Percentiles rank a stretch among this genome's conserved stretches.
phyloP scores from a whole-genome alignment of 768 basidiomycete genomes.

The Serendipita sp. region DNA sequence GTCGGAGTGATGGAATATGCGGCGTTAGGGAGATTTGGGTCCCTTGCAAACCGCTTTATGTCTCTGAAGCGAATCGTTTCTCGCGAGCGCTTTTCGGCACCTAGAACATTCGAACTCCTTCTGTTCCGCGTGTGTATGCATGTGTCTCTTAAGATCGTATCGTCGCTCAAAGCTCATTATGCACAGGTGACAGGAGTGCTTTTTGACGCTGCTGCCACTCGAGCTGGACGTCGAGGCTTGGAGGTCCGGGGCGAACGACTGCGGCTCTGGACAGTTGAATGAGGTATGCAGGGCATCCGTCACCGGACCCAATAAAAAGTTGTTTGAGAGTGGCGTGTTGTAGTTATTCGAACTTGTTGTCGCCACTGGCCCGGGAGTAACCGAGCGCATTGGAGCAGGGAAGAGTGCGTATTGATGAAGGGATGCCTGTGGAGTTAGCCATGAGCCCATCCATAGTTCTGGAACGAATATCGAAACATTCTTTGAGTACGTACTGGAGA shows the following conservation, averaged over 20 bases:
- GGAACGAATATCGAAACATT: no score
- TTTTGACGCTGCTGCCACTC: background rate
- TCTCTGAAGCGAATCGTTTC: background rate
- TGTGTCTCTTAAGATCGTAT: constrained; percentile 1
- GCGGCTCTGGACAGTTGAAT: no score
- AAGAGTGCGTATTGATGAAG: background rate
- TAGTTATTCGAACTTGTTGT: background rate
- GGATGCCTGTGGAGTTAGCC: background rate
- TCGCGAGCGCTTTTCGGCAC: background rate
- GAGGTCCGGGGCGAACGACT: no score
- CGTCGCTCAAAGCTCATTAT: background rate
- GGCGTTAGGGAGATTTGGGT: no score
- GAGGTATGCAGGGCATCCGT: no score
- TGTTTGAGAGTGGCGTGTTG: no score
- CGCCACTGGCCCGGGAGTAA: background rate
- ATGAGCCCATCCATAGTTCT: no score
- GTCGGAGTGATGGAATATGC: no score
- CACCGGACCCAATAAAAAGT: no score
- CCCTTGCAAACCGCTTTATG: constrained; percentile 2
- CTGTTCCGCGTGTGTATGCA: background rate
- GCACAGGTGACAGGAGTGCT: background rate
- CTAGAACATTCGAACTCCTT: background rate
- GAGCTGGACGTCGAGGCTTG: background rate
- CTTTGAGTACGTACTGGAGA: no score
- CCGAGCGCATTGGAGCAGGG: background rate